phyloP scores from a whole-genome alignment of 1,284 basidiomycete species.

The Tilletiaria anomala region DNA sequence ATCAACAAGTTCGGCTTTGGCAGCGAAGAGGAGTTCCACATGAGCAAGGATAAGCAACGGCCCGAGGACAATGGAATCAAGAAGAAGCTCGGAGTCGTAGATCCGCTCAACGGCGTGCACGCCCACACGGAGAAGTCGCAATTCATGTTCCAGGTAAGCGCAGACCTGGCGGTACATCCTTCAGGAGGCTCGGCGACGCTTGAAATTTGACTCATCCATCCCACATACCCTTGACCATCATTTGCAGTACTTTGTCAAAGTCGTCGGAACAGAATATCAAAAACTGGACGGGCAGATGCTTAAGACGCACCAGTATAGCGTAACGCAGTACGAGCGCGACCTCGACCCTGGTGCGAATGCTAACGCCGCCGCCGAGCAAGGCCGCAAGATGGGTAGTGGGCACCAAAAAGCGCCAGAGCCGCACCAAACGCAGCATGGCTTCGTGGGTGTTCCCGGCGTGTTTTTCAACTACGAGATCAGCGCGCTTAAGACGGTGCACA shows the following conservation, averaged over 20 bases:
- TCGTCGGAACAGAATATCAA: slow-evolving; percentile 32
- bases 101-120: slow-evolving; percentile 63
- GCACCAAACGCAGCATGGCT: slow-evolving; percentile 48
- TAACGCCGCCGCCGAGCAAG: slow-evolving; percentile 50
- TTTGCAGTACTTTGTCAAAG: slow-evolving; percentile 73
- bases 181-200: not conserved
- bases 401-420: not conserved
- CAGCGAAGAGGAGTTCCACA: slow-evolving; percentile 18
- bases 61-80: not conserved
- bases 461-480: slow-evolving; percentile 61
- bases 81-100: slow-evolving; percentile 30
- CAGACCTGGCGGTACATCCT: not conserved
- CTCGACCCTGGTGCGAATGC: slow-evolving; percentile 41
- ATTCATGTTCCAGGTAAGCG: slow-evolving; percentile 22
- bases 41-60: not conserved
- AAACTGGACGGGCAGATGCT: slow-evolving; percentile 38
- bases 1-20: slow-evolving; percentile 66
- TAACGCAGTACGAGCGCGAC: slow-evolving; percentile 90
- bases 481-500: slow-evolving; percentile 29
- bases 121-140: slow-evolving; percentile 47
- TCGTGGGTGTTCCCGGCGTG: slow-evolving; percentile 48
- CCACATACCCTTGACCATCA: slow-evolving; percentile 13
- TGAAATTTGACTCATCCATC: slow-evolving; percentile 6
- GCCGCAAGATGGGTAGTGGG: slow-evolving; percentile 49
- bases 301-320: slow-evolving; percentile 79